Evolutionary conservation across 257 asterid genomes (phyloP).

Genomic region (Forsythia viridissima): DNA sequence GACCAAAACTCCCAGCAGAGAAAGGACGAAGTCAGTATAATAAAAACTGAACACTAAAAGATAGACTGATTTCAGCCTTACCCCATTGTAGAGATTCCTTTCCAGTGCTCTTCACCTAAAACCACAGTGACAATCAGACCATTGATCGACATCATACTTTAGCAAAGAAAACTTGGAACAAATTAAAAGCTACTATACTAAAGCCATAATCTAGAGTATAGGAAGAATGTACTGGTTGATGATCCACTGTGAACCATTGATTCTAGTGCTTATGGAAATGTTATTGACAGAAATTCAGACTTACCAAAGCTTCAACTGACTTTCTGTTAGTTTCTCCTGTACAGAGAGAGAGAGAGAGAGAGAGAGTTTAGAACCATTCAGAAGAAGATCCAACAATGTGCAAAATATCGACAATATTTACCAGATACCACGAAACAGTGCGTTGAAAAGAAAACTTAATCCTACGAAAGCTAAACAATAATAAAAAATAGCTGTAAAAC

Average conservation of each 20-base stretch:
- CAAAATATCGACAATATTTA: background rate
- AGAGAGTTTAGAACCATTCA: conserved; percentile 4
- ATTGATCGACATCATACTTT: background rate
- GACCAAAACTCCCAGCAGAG: background rate
- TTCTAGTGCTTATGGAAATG: background rate
- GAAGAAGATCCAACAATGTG: background rate
- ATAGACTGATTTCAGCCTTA: conserved; percentile 23
- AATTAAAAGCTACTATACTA: background rate
- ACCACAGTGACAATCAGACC: background rate
- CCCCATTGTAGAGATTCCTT: conserved; percentile 97
- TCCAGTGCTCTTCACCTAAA: conserved; percentile 80
- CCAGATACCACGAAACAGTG: background rate
- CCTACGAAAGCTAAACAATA: background rate
- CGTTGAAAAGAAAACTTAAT: background rate
- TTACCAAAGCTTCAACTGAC: conserved; percentile 76
- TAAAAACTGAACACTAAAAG: background rate
- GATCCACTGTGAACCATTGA: background rate
- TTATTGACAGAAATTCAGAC: conserved; percentile 3
- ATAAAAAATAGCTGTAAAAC: background rate
- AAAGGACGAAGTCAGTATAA: background rate
- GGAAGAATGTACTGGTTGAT: background rate
- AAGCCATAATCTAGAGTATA: background rate
- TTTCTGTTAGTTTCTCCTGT: conserved; percentile 65
- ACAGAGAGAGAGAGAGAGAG: background rate
- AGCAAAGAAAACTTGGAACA: background rate